These are phyloP conservation scores for Vigna angularis DNA, from an alignment of 306 rosid species.

Conservation along the genomic window DNA sequence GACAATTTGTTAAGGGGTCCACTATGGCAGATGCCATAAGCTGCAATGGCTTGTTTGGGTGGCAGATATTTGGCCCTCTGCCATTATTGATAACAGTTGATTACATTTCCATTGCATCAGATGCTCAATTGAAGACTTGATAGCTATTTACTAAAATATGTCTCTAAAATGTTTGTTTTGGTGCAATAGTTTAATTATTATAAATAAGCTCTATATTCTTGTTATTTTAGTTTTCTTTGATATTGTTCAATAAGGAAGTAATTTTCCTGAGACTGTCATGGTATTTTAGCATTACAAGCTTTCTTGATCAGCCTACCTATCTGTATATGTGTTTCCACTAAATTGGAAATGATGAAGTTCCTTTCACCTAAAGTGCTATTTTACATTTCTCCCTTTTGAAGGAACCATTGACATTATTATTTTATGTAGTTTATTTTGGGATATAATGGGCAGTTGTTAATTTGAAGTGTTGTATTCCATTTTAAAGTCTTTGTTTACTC, in stretches of 20 bases:
- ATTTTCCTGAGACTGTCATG: not conserved
- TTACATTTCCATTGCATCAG: too few species aligned
- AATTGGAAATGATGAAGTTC: not conserved
- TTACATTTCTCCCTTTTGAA: constrained; percentile 2
- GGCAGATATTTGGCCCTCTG: too few species aligned
- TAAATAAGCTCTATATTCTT: not conserved
- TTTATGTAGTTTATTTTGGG: constrained; percentile 11
- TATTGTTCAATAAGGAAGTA: constrained; percentile 29
- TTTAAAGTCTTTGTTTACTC: not conserved
- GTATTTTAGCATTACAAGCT: not conserved
- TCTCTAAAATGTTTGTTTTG: not conserved
- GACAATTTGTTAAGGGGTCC: too few species aligned
- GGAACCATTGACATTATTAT: not conserved
- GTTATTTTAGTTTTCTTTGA: not conserved
- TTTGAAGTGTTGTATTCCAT: constrained; percentile 15
- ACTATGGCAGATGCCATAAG: too few species aligned
- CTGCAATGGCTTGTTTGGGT: too few species aligned
- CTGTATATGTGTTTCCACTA: not conserved
- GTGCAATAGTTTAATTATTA: not conserved
- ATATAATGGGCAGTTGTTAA: not conserved
- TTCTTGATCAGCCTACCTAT: constrained; percentile 5
- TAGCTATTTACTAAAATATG: not conserved
- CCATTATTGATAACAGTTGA: too few species aligned
- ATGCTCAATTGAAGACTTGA: too few species aligned
- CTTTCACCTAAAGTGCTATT: not conserved